Evolutionary conservation across 73 alveolate genomes (phyloP), one percentile per base, ranked within the genome.

Genomic region (Paramecium tetraurelia): DNA sequence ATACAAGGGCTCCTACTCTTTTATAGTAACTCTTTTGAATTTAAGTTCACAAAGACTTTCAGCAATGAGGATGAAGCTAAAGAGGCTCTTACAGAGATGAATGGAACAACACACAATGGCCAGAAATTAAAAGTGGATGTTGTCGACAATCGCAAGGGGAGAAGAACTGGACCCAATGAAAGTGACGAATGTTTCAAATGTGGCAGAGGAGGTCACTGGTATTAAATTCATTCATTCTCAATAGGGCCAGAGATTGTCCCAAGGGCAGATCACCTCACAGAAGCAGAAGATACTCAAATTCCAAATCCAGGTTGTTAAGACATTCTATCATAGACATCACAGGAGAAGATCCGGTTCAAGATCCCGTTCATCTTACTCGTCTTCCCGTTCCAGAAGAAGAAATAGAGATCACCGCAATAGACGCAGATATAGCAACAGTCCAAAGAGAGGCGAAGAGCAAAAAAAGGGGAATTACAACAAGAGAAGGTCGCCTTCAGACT

Each of bases 101-200:
- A 80, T 80, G 72, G 72, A 1, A 7, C 8, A n/a, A 10, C 72
- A 3, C 48, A 43, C 22, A 44, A 80, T 24, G 90, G 90, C 7
- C 5, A 80, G 29, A 80, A 80, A 35, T 46, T 80, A 44, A 80
- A 80, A 48, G 90, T 80, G 20, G 90, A 41, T 80, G 33, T 43
- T 24, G 90, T 80, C 6, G 90, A 80, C 48, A 80, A 80, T 80
- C 90, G 90, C 24, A 80, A 80, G 46, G 90, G 90, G 4, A 80
- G 90, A 43, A 41, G 58, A 80, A 24, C 90, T 7, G 90, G 90
- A 24, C 90, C 90, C 2, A 43, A 59, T 80, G 90, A 80, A 24
- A 44, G 20, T 14, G 90, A 41, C 18, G 22, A 43, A 18, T 80
- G 90, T 80, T 80, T 80, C 76, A 80, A 80, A 46, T 80, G 90